Conservation (phyloP, 2,329 filamentous ascomycete species). For the Pyrenophora teres region DNA sequence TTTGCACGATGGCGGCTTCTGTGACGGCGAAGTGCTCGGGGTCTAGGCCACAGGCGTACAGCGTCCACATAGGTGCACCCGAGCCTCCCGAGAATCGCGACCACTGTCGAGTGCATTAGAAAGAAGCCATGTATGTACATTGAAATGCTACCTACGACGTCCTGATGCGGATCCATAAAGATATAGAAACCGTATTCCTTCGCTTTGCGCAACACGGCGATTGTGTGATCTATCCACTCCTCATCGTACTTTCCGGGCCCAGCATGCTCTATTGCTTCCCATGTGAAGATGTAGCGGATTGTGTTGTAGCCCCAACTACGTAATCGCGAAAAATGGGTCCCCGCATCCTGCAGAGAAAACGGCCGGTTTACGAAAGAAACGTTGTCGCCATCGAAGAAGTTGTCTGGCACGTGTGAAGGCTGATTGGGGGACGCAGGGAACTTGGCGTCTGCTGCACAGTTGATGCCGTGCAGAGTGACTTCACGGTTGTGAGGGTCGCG, state of each 20-base stretch:
- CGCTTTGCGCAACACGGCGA: conserved; percentile 79
- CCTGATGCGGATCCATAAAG: conserved; percentile 99
- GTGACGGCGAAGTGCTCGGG: conserved; percentile 83
- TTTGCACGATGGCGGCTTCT: conserved; percentile 92
- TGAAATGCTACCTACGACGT: conserved; percentile 69
- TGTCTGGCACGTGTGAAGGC: conserved; percentile 75
- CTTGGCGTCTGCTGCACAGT: conserved; percentile 89
- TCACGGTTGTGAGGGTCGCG: conserved; percentile 81
- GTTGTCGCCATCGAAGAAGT: conserved; percentile 91
- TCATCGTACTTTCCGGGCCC: conserved; percentile 94
- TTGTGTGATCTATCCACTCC: conserved; percentile 88
- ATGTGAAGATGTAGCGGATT: conserved; percentile 95
- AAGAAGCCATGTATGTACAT: neutral
- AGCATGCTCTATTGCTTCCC: conserved; percentile 95
- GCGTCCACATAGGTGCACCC: conserved; percentile 95
- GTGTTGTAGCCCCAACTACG: conserved; percentile 94
- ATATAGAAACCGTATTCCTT: conserved; percentile 93
- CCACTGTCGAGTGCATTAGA: conserved; percentile 64
- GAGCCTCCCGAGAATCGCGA: conserved; percentile 92
- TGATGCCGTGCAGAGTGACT: conserved; percentile 89
- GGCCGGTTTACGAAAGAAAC: conserved; percentile 88
- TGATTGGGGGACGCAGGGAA: conserved; percentile 79
- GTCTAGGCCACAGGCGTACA: conserved; percentile 92
- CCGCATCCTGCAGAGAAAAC: conserved; percentile 81
- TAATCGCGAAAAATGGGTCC: conserved; percentile 82